These are phyloP conservation scores for Blastobotrys raffinosifermentans DNA, from an alignment of 1,139 yeast species.

Conservation along the genomic window DNA sequence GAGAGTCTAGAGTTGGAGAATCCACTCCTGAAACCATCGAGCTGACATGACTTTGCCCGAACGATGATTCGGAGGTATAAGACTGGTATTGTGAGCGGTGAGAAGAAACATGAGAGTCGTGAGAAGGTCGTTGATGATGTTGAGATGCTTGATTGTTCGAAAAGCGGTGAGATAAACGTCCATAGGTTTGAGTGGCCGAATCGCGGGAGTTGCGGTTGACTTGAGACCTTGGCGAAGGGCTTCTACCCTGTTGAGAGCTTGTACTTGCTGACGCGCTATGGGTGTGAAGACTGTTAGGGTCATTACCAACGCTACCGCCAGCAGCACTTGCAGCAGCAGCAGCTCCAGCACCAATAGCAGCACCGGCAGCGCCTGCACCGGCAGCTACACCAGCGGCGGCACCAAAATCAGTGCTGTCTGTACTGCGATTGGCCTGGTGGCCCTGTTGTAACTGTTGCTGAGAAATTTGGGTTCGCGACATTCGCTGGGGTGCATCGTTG, in stretches of 20 bases:
- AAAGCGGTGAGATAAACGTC: no score
- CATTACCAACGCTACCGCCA: conserved; percentile 6
- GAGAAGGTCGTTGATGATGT: not conserved
- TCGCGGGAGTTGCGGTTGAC: no score
- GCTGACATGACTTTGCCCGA: no score
- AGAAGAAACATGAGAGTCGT: no score
- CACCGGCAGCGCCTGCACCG: not conserved
- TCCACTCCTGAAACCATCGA: no score
- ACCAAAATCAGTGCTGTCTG: not conserved
- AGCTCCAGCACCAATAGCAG: not conserved
- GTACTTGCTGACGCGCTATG: no score
- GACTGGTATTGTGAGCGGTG: no score
- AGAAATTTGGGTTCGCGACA: not conserved
- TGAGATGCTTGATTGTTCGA: not conserved
- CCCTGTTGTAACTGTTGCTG: not conserved
- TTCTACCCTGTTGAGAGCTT: not conserved
- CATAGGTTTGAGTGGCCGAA: no score
- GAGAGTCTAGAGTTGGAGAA: no score
- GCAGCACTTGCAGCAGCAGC: conserved; percentile 1
- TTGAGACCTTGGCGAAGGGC: no score
- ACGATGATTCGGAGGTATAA: no score
- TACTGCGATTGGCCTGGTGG: not conserved
- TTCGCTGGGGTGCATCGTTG: conserved; percentile 4
- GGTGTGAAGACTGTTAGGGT: no score
- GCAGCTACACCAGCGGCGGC: not conserved